Evolutionary conservation across 2,329 filamentous ascomycete genomes (phyloP), one percentile per base, ranked within the genome.

Genomic region (Tolypocladium tundrense): DNA sequence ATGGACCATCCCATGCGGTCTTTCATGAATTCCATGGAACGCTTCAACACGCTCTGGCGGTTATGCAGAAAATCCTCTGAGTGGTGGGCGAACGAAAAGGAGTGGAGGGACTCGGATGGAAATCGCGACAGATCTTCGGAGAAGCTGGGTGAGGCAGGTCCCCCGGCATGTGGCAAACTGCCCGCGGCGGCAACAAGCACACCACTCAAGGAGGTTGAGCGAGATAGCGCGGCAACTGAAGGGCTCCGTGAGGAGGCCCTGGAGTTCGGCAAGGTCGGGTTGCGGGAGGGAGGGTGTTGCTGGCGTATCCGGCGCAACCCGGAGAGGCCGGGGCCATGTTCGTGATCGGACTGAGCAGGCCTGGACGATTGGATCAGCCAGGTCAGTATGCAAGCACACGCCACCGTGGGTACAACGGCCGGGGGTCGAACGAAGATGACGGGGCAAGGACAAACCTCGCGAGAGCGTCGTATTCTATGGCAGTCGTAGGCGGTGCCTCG

Each of bases 11-110:
- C 89, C 73, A 95, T 83, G 62, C 90, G 89, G 69, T 97, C 91
- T 68, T 90, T 88, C 88, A 99, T 95, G 69, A 97, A 97, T 72
- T 97, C 94, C 68, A 97, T 87, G 10, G 92, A 96, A 59, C 93
- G 84, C 74, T 96, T 96, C 67, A 99, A 72, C 40, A 96, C 88
- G 77, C 91, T 96, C 71, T 97, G 92, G 57, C 94, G 88, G 70
- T 85, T 96, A 70, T 96, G 90, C 58, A 97, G 80, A 61, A 91
- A 86, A 61, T 97, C 93, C 68, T 96, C 92, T 3, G 92, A 93
- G 73, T 96, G 92, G 65, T 96, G 90, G 45, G 94, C 91, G 72
- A 99, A 99, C 14, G 93, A 97, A 75, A 99, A 99, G 1, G 94
- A 99, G 73, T 99, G 94, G 53, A 99, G 78, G 7, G 94, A 99